Conservation (phyloP, 345 rosid species). For the Crucihimalaya himalaica region DNA sequence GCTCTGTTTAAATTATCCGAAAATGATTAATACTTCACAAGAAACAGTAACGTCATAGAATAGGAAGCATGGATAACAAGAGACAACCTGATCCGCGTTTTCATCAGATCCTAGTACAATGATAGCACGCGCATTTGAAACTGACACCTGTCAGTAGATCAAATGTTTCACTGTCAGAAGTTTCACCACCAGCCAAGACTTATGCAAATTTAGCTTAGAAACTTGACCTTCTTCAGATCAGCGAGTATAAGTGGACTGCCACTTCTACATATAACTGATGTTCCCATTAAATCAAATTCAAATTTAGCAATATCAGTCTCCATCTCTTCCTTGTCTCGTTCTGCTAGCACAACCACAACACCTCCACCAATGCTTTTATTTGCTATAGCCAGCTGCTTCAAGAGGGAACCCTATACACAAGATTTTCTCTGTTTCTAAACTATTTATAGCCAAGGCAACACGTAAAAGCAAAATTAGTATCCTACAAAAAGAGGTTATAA, state of each 20-base stretch:
- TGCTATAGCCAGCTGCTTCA: slow-evolving; percentile 94
- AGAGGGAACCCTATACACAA: slow-evolving; percentile 71
- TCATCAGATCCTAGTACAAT: slow-evolving; percentile 88
- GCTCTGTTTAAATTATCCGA: slow-evolving; percentile 50
- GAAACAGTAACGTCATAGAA: slow-evolving; percentile 5
- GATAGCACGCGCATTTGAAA: slow-evolving; percentile 86
- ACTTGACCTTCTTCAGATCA: slow-evolving; percentile 70
- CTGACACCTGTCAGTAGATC: slow-evolving; percentile 62
- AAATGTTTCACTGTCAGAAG: slow-evolving; percentile 11
- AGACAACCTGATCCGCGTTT: slow-evolving; percentile 88
- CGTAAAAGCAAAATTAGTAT: neutral
- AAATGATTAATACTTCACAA: slow-evolving; percentile 26
- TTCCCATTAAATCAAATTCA: slow-evolving; percentile 92
- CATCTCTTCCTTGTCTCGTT: slow-evolving; percentile 96
- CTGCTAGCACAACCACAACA: slow-evolving; percentile 82
- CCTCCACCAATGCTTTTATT: slow-evolving; percentile 94
- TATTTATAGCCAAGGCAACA: neutral
- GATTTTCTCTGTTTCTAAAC: neutral
- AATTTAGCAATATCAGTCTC: slow-evolving; percentile 83
- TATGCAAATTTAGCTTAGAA: neutral
- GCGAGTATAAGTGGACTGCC: slow-evolving; percentile 91
- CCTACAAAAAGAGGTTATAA: neutral
- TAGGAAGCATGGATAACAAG: neutral
- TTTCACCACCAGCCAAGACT: neutral
- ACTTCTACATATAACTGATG: slow-evolving; percentile 89